Percentiles rank a stretch among this genome's conserved stretches.
Conservation (phyloP, 2,329 filamentous ascomycete genomes). For the Aspergillus fijiensis region DNA sequence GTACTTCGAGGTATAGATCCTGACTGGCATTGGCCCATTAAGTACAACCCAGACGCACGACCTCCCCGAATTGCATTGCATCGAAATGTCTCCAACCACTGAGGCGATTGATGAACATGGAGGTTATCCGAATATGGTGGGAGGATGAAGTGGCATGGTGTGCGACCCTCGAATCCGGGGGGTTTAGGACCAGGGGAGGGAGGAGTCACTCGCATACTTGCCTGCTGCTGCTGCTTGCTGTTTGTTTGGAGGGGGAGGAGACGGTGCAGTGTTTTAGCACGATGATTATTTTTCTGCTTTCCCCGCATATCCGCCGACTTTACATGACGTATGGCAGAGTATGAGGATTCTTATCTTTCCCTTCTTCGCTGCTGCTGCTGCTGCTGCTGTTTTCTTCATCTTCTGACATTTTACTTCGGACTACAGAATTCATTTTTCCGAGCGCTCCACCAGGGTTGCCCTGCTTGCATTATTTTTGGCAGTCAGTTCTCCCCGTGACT, state of each 20-base stretch:
- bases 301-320: conserved; percentile 1
- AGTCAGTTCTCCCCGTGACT: neutral
- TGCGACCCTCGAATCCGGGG: neutral
- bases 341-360: neutral
- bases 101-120: neutral
- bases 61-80: neutral
- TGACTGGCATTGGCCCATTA: neutral
- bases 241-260: too few species aligned
- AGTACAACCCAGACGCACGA: neutral
- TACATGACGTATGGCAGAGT: conserved; percentile 11
- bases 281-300: neutral
- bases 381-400: neutral
- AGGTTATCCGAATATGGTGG: neutral
- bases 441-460: neutral
- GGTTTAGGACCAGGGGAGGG: neutral
- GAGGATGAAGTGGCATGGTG: neutral
- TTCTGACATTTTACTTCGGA: neutral
- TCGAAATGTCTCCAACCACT: neutral
- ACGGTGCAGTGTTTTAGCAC: too few species aligned
- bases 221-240: too few species aligned
- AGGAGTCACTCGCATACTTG: neutral
- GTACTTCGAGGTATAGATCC: neutral
- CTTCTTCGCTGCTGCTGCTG: neutral
- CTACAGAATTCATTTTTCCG: neutral
- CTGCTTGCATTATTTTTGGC: neutral